Evolutionary conservation across 169 alveolate genomes (phyloP).

Genomic region (Neospora caninum): DNA sequence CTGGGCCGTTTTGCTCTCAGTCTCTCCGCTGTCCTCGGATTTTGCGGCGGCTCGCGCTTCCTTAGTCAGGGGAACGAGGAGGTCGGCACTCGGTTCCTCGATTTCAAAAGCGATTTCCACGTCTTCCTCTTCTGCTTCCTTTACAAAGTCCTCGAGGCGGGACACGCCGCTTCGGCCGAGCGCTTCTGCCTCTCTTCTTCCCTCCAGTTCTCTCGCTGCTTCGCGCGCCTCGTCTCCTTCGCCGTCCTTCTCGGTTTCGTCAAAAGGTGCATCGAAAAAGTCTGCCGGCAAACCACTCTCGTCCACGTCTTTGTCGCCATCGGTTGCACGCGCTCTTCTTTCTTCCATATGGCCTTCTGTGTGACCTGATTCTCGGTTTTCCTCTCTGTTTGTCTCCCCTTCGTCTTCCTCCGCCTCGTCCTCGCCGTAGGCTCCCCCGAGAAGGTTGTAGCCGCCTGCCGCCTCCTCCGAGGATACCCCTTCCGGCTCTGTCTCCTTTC

Average conservation of each 20-base stretch:
- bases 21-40: neutral
- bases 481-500: neutral
- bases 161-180: neutral
- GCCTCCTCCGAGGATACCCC: neutral
- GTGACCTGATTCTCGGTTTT: neutral
- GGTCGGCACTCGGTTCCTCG: conserved; percentile 16
- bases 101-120: conserved; percentile 8
- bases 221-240: neutral
- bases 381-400: neutral
- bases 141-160: neutral
- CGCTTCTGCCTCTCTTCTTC: neutral
- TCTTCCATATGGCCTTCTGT: neutral
- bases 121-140: neutral
- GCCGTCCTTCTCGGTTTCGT: neutral
- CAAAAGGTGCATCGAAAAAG: neutral
- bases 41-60: neutral
- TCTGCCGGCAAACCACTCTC: conserved; percentile 30
- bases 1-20: neutral
- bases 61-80: neutral
- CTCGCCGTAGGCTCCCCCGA: neutral
- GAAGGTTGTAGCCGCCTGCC: neutral
- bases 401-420: neutral
- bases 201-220: neutral
- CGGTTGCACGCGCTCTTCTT: neutral
- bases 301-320: neutral